Base-by-base conservation (phyloP, 1,284 basidiomycete species). In the Xerocomus amazonicus region DNA sequence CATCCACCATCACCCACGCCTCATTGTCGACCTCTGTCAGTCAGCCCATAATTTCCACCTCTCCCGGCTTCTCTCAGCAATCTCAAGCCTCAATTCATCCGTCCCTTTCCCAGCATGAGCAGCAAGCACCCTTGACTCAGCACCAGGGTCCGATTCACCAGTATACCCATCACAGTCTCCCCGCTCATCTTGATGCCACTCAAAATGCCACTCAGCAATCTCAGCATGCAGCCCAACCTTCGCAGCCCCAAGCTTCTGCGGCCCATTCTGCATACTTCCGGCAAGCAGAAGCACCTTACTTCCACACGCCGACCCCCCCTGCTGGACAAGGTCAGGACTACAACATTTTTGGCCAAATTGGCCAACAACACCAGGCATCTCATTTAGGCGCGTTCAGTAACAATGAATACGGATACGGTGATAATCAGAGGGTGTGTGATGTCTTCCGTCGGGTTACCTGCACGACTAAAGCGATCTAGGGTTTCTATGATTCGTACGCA, bases 401-500 rank as follows among this genome's bases (percentile, higher is more conserved):
- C 37, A 73, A 74, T 13, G 84, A 87, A 47, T 88, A 87, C 57
- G 77, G 77, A 2, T 87, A 88, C 62, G 70, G 70, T 32, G 84
- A 87, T 38, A 79, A 63, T 52, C 80, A 80, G 56, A 74, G 84
- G 60, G 84, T 87, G 64, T 44, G 57, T 48, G 29, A 29, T 56
- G 26, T 40, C 23, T 14, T 48, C 48, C 37, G 33, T 29, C 36
- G 34, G 37, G 9, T 37, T 29, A 37, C 27, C 53, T 28, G 2
- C 34, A 49, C 57, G 52, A 58, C 58, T 57, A 43, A 55, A 40
- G 35, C 50, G 35, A 54, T 55, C 19, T 57, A 86, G 82, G 79
- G 78, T 55, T 87, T 88, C 68, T 90, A 89, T 61, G 87, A 89
- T 37, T 78, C 80, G 9, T 89, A 89, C 58, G 83, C 79, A 50